Percentiles rank a stretch among this genome's conserved stretches.
Evolutionary conservation across 2,329 filamentous ascomycete species (phyloP).

Genomic region (Tolypocladium ovalisporum): DNA sequence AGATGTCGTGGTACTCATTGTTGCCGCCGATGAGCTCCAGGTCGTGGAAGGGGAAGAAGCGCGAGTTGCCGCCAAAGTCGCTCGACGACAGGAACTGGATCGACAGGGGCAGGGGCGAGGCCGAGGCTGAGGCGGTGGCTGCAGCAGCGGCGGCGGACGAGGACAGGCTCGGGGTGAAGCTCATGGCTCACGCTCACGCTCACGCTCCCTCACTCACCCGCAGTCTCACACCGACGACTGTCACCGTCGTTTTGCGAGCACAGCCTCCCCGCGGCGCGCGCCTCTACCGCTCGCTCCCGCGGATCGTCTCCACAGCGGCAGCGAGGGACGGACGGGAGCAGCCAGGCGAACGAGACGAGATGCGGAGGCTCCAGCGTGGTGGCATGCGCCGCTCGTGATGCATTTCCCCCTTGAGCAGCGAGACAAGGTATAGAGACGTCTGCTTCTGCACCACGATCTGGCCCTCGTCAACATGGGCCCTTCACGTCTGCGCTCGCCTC

Average conservation of each 20-base stretch:
- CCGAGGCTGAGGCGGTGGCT: background rate
- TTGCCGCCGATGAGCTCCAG: conserved; percentile 17
- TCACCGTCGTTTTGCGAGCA: background rate
- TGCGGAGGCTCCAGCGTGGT: background rate
- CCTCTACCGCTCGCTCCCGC: background rate
- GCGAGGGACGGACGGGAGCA: background rate
- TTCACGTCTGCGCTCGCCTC: background rate
- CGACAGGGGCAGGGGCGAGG: conserved; percentile 6
- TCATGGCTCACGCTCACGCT: background rate
- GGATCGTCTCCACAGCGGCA: background rate
- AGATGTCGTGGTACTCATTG: conserved; percentile 9
- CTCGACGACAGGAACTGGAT: conserved; percentile 14
- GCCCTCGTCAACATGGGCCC: background rate
- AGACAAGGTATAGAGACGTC: background rate
- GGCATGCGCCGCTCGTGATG: background rate
- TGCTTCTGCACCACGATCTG: background rate
- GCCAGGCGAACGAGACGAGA: background rate
- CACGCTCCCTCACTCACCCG: background rate
- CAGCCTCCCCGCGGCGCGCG: background rate
- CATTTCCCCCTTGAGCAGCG: background rate
- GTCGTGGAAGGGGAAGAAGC: conserved; percentile 27
- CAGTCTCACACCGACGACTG: background rate
- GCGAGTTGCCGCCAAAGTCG: conserved; percentile 19
- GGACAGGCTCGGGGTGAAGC: background rate
- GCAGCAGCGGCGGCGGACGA: background rate